A percentile compares a stretch with the other conserved stretches of the same genome.
Evolutionary conservation across 257 asterid genomes (phyloP).

Genomic region (Coffea canephora): DNA sequence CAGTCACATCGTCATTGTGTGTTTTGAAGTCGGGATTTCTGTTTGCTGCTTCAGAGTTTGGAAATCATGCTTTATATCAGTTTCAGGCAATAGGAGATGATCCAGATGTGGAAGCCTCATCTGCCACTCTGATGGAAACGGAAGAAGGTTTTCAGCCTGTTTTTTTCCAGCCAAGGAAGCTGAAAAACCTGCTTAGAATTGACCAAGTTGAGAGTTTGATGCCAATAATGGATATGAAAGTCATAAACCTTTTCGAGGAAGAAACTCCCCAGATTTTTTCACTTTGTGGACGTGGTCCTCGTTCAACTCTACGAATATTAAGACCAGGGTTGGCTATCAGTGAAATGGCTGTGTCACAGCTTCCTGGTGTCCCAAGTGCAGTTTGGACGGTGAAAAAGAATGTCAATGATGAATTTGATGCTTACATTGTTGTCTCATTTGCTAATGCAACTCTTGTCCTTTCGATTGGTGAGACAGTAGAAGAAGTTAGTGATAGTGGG

Average conservation of each 20-base stretch:
- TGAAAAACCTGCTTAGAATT: constrained; percentile 86
- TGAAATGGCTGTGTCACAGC: constrained; percentile 98
- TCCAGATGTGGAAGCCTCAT: constrained; percentile 93
- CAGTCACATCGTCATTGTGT: constrained; percentile 87
- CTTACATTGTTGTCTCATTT: constrained; percentile 94
- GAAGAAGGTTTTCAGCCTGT: constrained; percentile 98
- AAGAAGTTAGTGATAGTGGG: constrained; percentile 99
- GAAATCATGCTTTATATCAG: constrained; percentile 95
- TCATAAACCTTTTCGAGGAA: constrained; percentile 83
- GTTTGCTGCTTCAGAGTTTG: constrained; percentile 98
- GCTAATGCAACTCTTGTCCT: constrained; percentile 99
- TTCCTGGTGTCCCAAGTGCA: constrained; percentile 99
- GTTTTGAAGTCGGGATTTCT: constrained; percentile 95
- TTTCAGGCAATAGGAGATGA: constrained; percentile 96
- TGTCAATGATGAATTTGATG: constrained; percentile 92
- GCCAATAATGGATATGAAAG: constrained; percentile 96
- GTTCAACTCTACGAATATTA: constrained; percentile 79
- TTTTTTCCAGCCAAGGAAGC: constrained; percentile 92
- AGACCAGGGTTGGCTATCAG: constrained; percentile 97
- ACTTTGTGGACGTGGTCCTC: constrained; percentile 97
- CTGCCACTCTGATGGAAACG: constrained; percentile 91
- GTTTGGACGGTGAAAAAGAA: constrained; percentile 98
- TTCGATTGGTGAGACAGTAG: constrained; percentile 98
- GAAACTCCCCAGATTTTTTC: constrained; percentile 95
- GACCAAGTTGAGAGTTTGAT: constrained; percentile 94